Conservation (phyloP, 139 green algal species). For the Coccomyxa sp. region DNA sequence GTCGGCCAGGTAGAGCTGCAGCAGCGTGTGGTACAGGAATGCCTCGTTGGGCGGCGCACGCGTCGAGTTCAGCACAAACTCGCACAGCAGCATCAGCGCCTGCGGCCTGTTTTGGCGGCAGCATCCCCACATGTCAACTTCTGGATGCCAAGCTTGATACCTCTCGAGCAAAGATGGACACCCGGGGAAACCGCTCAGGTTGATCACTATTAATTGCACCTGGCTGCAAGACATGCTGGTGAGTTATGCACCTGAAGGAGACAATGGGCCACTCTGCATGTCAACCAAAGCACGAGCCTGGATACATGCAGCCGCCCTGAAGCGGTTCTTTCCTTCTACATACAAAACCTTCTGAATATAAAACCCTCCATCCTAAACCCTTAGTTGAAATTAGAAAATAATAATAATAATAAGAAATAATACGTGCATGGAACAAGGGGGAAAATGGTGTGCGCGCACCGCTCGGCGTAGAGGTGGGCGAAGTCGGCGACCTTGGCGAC, state of each 20-base stretch:
- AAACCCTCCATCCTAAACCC: too few relatives aligned
- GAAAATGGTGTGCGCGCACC: conserved; percentile 13
- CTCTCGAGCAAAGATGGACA: not conserved
- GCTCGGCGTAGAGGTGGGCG: conserved; percentile 74
- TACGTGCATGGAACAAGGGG: too few relatives aligned
- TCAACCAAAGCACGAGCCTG: too few relatives aligned
- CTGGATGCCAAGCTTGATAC: not conserved
- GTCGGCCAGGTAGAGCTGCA: conserved; percentile 77
- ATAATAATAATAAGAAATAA: too few relatives aligned
- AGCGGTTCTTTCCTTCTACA: too few relatives aligned
- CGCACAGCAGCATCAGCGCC: conserved; percentile 70
- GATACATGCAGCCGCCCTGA: too few relatives aligned
- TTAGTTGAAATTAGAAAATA: too few relatives aligned
- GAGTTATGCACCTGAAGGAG: too few relatives aligned
- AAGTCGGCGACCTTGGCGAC: conserved; percentile 74
- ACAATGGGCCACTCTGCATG: too few relatives aligned
- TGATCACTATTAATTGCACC: too few relatives aligned
- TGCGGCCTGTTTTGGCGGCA: conserved; percentile 43
- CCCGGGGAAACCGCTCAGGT: not conserved
- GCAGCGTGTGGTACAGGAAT: conserved; percentile 77
- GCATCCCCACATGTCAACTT: not conserved
- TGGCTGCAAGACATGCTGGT: too few relatives aligned
- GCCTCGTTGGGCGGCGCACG: conserved; percentile 34
- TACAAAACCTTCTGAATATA: too few relatives aligned
- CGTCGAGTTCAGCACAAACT: conserved; percentile 76